Conservation (phyloP, 2,329 filamentous ascomycete species). For the Chrysoporthe deuterocubensis region DNA sequence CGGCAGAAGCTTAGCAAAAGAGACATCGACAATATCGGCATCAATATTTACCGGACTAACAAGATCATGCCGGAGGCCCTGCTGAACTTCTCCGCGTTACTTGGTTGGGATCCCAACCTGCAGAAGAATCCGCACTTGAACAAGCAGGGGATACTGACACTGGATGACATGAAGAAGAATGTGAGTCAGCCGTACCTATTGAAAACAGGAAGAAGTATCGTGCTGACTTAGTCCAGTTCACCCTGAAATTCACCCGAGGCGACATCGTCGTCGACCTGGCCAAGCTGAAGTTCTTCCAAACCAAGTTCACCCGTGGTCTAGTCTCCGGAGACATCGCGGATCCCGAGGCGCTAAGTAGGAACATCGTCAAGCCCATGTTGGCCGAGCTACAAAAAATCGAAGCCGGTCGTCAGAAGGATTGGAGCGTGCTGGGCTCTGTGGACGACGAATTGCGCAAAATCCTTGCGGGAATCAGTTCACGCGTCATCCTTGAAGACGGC, state of each 20-base stretch:
- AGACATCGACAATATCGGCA: conserved; percentile 56
- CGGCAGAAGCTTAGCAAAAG: conserved; percentile 87
- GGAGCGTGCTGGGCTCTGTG: neutral
- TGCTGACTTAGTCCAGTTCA: conserved; percentile 60
- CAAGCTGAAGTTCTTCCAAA: conserved; percentile 81
- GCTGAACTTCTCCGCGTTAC: conserved; percentile 81
- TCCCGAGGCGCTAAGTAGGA: conserved; percentile 13
- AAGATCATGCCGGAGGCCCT: conserved; percentile 54
- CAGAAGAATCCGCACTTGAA: conserved; percentile 32
- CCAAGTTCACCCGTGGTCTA: conserved; percentile 21
- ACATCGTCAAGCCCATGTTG: conserved; percentile 31
- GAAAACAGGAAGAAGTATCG: neutral
- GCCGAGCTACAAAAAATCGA: conserved; percentile 27
- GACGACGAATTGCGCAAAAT: neutral
- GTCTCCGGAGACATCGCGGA: conserved; percentile 18
- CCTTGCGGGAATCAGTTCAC: neutral
- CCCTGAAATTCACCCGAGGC: conserved; percentile 86
- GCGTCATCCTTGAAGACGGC: neutral
- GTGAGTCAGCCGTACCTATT: conserved; percentile 47
- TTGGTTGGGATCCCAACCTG: conserved; percentile 78
- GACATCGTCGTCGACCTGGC: conserved; percentile 81
- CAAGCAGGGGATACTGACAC: conserved; percentile 70
- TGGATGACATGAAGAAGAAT: conserved; percentile 71
- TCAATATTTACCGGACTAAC: conserved; percentile 53
- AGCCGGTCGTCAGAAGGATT: neutral